phyloP scores from a whole-genome alignment of 2,329 filamentous ascomycete species.

The Fusarium keratoplasticum region DNA sequence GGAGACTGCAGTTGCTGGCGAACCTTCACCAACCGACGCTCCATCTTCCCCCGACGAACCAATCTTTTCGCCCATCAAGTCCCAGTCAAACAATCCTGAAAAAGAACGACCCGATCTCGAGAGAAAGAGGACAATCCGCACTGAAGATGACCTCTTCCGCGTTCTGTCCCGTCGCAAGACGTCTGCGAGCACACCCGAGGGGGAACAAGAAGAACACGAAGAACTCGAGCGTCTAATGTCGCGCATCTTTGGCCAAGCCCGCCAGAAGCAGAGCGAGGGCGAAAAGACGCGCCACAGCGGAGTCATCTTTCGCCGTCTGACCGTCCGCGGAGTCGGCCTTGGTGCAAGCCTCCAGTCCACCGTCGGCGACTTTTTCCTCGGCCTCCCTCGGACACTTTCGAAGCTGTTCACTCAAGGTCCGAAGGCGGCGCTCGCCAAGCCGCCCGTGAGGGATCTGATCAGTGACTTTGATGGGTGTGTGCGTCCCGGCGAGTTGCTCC shows the following conservation, averaged over 20 bases:
- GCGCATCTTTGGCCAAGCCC: slow-evolving; percentile 74
- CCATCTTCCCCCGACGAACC: slow-evolving; percentile 19
- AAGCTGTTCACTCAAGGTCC: slow-evolving; percentile 61
- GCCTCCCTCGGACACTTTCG: slow-evolving; percentile 60
- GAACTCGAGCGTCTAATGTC: slow-evolving; percentile 74
- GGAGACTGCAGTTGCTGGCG: not conserved
- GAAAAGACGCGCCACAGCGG: slow-evolving; percentile 77
- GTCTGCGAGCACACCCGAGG: slow-evolving; percentile 42
- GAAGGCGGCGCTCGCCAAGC: slow-evolving; percentile 64
- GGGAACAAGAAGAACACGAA: slow-evolving; percentile 54
- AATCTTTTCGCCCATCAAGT: slow-evolving; percentile 46
- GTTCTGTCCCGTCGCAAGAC: slow-evolving; percentile 63
- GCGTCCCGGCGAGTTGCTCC: slow-evolving; percentile 75
- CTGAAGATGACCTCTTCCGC: slow-evolving; percentile 65
- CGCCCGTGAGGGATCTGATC: slow-evolving; percentile 73
- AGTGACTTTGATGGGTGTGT: slow-evolving; percentile 75
- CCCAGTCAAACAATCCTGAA: slow-evolving; percentile 24
- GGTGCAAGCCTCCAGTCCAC: slow-evolving; percentile 67
- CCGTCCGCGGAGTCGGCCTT: slow-evolving; percentile 76
- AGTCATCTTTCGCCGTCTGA: slow-evolving; percentile 76
- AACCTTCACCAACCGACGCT: slow-evolving; percentile 4
- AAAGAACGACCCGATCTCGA: slow-evolving; percentile 31
- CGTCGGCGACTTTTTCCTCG: slow-evolving; percentile 73
- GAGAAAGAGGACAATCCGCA: slow-evolving; percentile 45
- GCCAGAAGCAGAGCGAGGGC: slow-evolving; percentile 74